phyloP scores from a whole-genome alignment of 2,329 filamentous ascomycete species.

The Trichoderma harzianum region DNA sequence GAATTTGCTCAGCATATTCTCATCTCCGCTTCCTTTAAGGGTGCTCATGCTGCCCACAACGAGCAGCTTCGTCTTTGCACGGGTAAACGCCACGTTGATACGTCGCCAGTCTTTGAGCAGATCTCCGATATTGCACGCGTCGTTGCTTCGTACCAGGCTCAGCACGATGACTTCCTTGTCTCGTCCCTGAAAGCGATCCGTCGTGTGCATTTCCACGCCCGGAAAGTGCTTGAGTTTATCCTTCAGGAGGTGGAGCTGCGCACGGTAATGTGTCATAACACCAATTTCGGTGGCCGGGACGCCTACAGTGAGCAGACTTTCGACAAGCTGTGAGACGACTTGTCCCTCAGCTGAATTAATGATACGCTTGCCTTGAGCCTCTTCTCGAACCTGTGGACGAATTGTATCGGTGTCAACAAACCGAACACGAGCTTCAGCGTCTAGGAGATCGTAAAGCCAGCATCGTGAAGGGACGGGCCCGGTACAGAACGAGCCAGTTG shows the following conservation, averaged over 20 bases:
- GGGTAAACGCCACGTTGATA: conserved; percentile 93
- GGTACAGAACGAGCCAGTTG: conserved; percentile 53
- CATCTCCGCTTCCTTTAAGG: conserved; percentile 65
- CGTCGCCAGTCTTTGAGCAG: conserved; percentile 86
- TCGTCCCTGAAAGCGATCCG: conserved; percentile 92
- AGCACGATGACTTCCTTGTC: conserved; percentile 93
- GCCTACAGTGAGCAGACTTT: conserved; percentile 71
- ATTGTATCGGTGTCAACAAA: conserved; percentile 88
- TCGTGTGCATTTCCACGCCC: conserved; percentile 89
- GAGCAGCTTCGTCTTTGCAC: conserved; percentile 87
- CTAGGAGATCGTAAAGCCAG: conserved; percentile 72
- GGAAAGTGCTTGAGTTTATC: conserved; percentile 60
- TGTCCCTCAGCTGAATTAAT: conserved; percentile 82
- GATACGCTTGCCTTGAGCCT: conserved; percentile 77
- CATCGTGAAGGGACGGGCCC: conserved; percentile 52
- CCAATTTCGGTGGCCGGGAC: conserved; percentile 76
- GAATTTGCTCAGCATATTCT: conserved; percentile 75
- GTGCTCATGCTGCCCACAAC: conserved; percentile 81
- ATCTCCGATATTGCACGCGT: conserved; percentile 79
- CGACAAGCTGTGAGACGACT: conserved; percentile 75
- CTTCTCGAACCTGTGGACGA: conserved; percentile 61
- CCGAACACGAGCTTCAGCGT: conserved; percentile 69
- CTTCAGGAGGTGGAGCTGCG: conserved; percentile 80
- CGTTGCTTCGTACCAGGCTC: conserved; percentile 83
- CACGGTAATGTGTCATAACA: conserved; percentile 95